Evolutionary conservation across 768 basidiomycete species (phyloP).

Genomic region (Ephemerocybe angulata): DNA sequence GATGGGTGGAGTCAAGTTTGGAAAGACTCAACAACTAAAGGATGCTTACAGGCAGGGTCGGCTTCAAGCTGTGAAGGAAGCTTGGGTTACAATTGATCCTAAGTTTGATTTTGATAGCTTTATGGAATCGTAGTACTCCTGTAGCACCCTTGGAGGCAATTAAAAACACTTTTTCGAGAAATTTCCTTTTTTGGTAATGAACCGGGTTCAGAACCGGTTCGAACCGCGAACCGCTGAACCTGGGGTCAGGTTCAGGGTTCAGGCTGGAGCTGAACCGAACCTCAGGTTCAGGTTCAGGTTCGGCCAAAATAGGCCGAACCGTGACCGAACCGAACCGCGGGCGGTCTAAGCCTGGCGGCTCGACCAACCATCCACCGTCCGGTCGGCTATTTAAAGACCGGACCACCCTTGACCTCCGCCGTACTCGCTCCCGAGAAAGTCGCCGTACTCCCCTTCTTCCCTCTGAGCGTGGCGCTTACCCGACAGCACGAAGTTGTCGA

Average conservation of each 20-base stretch:
- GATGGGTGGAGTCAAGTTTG: slow-evolving; percentile 8
- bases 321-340: not conserved
- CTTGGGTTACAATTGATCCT: not conserved
- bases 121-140: not conserved
- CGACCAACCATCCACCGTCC: too few species aligned
- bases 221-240: not conserved
- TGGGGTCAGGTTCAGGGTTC: not conserved
- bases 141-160: not conserved
- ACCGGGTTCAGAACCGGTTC: not conserved
- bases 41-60: slow-evolving; percentile 9
- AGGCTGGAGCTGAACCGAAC: not conserved
- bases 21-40: slow-evolving; percentile 4
- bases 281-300: not conserved
- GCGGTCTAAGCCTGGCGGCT: too few species aligned
- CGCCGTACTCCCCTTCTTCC: too few species aligned
- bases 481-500: too few species aligned
- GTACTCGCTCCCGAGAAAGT: too few species aligned
- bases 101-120: not conserved
- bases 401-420: too few species aligned
- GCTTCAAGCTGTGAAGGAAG: not conserved
- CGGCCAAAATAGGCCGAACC: not conserved
- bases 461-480: too few species aligned
- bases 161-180: not conserved
- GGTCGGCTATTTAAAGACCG: too few species aligned
- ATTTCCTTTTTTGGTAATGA: not conserved